phyloP scores from a whole-genome alignment of 306 rosid genomes.

The Potentilla sterilis region DNA sequence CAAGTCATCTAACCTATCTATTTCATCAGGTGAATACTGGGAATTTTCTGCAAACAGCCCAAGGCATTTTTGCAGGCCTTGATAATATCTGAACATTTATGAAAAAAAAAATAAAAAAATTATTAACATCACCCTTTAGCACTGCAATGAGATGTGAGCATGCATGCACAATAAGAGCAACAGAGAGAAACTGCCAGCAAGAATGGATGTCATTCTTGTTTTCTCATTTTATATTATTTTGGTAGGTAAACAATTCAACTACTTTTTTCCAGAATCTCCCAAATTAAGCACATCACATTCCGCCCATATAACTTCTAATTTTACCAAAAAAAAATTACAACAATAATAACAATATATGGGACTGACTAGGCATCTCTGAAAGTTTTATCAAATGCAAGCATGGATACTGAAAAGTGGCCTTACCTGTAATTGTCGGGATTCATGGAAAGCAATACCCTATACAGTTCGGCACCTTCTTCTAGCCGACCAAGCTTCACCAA shows the following conservation, averaged over 20 bases:
- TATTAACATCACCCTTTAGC: slow-evolving; percentile 14
- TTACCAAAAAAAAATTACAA: background rate
- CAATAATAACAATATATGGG: background rate
- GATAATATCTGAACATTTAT: slow-evolving; percentile 62
- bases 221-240: background rate
- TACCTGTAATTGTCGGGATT: slow-evolving; percentile 97
- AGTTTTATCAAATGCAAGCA: background rate
- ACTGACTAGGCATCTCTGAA: background rate
- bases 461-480: slow-evolving; percentile 68
- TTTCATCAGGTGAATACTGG: slow-evolving; percentile 64
- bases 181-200: background rate
- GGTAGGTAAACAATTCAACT: background rate
- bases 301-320: background rate
- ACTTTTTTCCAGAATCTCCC: slow-evolving; percentile 1
- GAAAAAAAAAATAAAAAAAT: background rate
- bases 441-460: slow-evolving; percentile 68
- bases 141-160: background rate
- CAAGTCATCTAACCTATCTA: slow-evolving; percentile 62
- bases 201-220: background rate
- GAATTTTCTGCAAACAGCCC: slow-evolving; percentile 69
- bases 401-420: slow-evolving; percentile 11
- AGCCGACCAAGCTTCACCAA: slow-evolving; percentile 74
- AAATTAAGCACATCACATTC: slow-evolving; percentile 6
- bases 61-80: slow-evolving; percentile 91
- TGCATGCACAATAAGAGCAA: background rate